Evolutionary conservation across 2,329 filamentous ascomycete species (phyloP).

Genomic region (Chaetomiaceae sp.): DNA sequence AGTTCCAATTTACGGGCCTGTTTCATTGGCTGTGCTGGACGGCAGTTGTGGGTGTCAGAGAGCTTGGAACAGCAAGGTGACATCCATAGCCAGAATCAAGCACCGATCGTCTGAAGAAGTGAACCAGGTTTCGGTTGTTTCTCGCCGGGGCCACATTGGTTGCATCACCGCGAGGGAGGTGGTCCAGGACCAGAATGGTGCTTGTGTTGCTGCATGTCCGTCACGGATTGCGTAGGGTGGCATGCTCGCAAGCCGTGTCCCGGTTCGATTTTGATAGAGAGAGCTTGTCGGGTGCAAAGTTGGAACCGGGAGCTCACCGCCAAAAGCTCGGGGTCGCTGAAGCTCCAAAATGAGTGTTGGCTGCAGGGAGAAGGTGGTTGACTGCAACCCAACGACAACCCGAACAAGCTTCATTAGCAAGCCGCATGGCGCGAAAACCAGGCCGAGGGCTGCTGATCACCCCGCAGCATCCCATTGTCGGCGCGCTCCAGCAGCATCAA

Average conservation of each 20-base stretch:
- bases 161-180: background rate
- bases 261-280: background rate
- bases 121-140: background rate
- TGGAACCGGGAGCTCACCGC: background rate
- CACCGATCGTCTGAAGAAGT: background rate
- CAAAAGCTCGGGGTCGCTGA: background rate
- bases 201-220: background rate
- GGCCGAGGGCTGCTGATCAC: constrained; percentile 18
- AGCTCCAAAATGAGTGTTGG: background rate
- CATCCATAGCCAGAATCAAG: background rate
- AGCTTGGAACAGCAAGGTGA: background rate
- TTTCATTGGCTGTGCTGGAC: too few relatives aligned
- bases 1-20: too few relatives aligned
- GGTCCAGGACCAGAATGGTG: too few relatives aligned
- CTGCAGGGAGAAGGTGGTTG: constrained; percentile 15
- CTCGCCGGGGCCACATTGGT: background rate
- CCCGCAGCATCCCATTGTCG: background rate
- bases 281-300: too few relatives aligned
- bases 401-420: constrained; percentile 3
- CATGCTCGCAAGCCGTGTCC: background rate
- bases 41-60: background rate
- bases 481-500: background rate
- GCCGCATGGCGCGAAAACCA: constrained; percentile 15
- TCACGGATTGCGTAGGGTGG: background rate
- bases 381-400: constrained; percentile 22